Percentiles rank a stretch among this genome's conserved stretches.
Conservation (phyloP, 495 filamentous ascomycete species). For the Xylona heveae region DNA sequence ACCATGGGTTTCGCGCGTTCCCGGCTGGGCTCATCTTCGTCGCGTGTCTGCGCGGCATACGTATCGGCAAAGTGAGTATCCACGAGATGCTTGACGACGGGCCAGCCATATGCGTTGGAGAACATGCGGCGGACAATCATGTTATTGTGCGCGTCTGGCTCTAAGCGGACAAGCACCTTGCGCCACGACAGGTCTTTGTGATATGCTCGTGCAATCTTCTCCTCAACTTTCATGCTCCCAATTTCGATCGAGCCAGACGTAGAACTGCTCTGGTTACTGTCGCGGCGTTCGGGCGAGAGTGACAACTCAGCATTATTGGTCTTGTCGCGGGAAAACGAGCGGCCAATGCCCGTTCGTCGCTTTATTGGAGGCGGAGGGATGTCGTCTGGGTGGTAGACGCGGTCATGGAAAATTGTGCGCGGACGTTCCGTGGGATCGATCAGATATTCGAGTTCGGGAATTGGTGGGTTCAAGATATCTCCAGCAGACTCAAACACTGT, state of each 20-base stretch:
- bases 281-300: neutral
- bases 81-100: slow-evolving; percentile 79
- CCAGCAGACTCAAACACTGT: slow-evolving; percentile 88
- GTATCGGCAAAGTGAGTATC: slow-evolving; percentile 77
- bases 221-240: slow-evolving; percentile 65
- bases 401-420: slow-evolving; percentile 90
- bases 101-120: slow-evolving; percentile 94
- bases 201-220: slow-evolving; percentile 93
- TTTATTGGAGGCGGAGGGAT: slow-evolving; percentile 63
- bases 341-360: slow-evolving; percentile 25
- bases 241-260: slow-evolving; percentile 12
- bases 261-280: no score
- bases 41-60: slow-evolving; percentile 32
- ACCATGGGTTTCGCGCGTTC: slow-evolving; percentile 27
- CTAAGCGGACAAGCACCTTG: slow-evolving; percentile 84
- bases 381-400: slow-evolving; percentile 81
- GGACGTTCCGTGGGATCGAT: slow-evolving; percentile 64
- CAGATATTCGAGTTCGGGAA: slow-evolving; percentile 62
- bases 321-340: neutral
- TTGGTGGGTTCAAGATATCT: slow-evolving; percentile 73
- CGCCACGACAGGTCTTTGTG: slow-evolving; percentile 80
- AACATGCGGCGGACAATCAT: slow-evolving; percentile 92
- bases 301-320: slow-evolving; percentile 1
- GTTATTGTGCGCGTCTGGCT: slow-evolving; percentile 97
- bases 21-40: slow-evolving; percentile 26